Conservation (phyloP, 345 rosid species). For the Rubroshorea leprosula region DNA sequence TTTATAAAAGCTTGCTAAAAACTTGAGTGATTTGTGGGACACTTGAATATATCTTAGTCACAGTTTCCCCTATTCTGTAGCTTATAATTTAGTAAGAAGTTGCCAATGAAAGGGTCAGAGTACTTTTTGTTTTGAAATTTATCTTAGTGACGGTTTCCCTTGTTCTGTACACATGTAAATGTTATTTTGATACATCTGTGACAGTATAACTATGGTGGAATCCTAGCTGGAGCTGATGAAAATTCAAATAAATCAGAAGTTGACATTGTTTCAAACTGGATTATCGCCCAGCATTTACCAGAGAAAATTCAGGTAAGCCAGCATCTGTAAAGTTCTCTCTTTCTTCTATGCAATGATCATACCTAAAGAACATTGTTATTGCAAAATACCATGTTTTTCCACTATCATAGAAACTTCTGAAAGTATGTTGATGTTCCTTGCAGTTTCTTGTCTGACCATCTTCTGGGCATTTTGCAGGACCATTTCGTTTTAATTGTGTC, state of each 20-base stretch:
- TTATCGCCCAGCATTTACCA: slow-evolving; percentile 66
- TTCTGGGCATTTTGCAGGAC: slow-evolving; percentile 49
- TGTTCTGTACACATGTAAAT: background rate
- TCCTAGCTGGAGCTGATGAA: slow-evolving; percentile 58
- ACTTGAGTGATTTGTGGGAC: too few species aligned
- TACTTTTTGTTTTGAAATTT: slow-evolving; percentile 8
- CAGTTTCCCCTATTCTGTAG: too few species aligned
- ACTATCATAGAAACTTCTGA: background rate
- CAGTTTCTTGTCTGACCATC: slow-evolving; percentile 6
- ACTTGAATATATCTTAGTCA: too few species aligned
- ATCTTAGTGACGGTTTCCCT: background rate
- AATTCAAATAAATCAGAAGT: slow-evolving; percentile 43
- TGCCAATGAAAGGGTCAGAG: background rate
- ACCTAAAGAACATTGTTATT: background rate
- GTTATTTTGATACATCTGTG: slow-evolving; percentile 7
- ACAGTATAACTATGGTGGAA: slow-evolving; percentile 85
- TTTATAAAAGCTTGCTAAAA: too few species aligned
- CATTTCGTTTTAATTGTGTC: slow-evolving; percentile 76
- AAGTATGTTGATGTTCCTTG: slow-evolving; percentile 1
- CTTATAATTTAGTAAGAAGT: too few species aligned
- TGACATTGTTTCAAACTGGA: slow-evolving; percentile 88
- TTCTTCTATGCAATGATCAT: background rate
- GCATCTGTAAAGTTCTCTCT: background rate
- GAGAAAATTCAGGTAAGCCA: slow-evolving; percentile 65
- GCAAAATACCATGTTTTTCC: background rate